phyloP scores from a whole-genome alignment of 169 alveolate genomes.

The Cryptosporidium tyzzeri region DNA sequence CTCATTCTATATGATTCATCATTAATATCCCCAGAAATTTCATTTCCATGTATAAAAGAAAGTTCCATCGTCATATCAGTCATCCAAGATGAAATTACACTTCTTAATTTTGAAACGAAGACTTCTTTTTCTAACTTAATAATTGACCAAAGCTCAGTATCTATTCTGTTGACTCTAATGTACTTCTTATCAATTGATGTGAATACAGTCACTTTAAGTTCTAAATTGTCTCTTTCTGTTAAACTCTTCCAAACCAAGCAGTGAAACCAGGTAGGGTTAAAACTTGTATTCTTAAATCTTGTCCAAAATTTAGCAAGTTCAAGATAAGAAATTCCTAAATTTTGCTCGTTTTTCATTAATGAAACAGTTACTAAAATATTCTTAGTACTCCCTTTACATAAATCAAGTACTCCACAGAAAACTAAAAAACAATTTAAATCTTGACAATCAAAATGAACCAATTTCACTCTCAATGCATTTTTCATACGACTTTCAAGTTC shows the following conservation, averaged over 20 bases:
- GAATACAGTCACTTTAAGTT: slow-evolving; percentile 27
- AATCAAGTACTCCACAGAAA: slow-evolving; percentile 35
- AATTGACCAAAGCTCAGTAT: background rate
- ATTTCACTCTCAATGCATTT: slow-evolving; percentile 1
- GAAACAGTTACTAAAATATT: slow-evolving; percentile 37
- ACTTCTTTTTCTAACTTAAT: slow-evolving; percentile 14
- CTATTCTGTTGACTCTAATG: background rate
- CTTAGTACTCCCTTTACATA: slow-evolving; percentile 15
- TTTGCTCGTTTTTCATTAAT: background rate
- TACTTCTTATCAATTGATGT: slow-evolving; percentile 29
- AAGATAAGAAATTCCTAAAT: background rate
- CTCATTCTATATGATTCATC: background rate
- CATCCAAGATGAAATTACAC: slow-evolving; percentile 19
- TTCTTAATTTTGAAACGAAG: slow-evolving; percentile 7
- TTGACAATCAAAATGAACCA: slow-evolving; percentile 32
- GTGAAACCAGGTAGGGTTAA: slow-evolving; percentile 30
- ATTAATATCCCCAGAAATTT: background rate
- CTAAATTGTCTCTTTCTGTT: slow-evolving; percentile 18
- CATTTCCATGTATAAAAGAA: slow-evolving; percentile 36
- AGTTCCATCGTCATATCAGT: slow-evolving; percentile 60
- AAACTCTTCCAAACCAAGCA: background rate
- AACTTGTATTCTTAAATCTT: background rate
- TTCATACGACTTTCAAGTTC: slow-evolving; percentile 52
- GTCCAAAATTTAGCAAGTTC: slow-evolving; percentile 23
- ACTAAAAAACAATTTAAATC: slow-evolving; percentile 23